Conservation (phyloP, 805 yeast genomes). For the Yamadazyma paraphyllophila region DNA sequence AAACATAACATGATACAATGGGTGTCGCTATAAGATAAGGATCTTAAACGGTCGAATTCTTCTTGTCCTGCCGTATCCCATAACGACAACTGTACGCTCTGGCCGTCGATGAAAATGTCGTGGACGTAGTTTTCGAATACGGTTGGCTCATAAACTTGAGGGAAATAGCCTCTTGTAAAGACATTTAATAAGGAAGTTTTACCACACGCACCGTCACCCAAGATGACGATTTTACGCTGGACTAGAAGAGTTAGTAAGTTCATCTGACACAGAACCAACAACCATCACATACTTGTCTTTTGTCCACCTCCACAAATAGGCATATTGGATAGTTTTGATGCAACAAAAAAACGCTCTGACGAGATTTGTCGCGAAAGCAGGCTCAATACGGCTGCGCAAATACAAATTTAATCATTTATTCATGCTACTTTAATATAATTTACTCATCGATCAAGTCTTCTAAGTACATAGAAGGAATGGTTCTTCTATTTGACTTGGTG, state of each 20-base stretch:
- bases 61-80: constrained; percentile 99
- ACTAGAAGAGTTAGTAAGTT: constrained; percentile 34
- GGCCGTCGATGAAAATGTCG: constrained; percentile 93
- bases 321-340: constrained; percentile 20
- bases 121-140: constrained; percentile 97
- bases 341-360: background rate
- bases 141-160: constrained; percentile 97
- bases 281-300: constrained; percentile 35
- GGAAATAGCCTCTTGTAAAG: constrained; percentile 95
- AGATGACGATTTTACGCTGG: constrained; percentile 87
- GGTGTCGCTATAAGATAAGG: constrained; percentile 90
- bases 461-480: constrained; percentile 49
- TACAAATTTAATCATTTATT: background rate
- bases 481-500: constrained; percentile 26
- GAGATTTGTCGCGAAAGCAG: constrained; percentile 1
- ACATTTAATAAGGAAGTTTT: constrained; percentile 92
- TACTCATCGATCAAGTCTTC: constrained; percentile 46
- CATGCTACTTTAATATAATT: background rate
- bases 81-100: constrained; percentile 83
- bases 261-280: background rate
- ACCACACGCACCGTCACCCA: constrained; percentile 99
- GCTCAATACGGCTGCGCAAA: background rate
- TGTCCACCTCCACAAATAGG: constrained; percentile 44
- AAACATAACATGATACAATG: constrained; percentile 97
- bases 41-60: constrained; percentile 91